Evolutionary conservation across 2,329 filamentous ascomycete genomes (phyloP).

Genomic region (Beauveria asiatica): DNA sequence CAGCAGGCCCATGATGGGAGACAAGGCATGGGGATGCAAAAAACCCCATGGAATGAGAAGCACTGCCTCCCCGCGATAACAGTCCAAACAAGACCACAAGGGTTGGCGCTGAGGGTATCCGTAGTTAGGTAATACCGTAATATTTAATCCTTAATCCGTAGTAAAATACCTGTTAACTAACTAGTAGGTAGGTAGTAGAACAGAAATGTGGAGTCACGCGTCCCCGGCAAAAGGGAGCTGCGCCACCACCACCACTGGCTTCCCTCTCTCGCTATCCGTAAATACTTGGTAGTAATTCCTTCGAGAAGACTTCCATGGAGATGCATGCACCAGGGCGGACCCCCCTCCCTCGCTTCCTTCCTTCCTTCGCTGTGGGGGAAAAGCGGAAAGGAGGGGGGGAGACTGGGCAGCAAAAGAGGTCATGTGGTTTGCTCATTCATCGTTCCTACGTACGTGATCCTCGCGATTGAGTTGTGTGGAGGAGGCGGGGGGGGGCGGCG

Average conservation of each 20-base stretch:
- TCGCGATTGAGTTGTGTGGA: neutral
- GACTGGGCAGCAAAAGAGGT: neutral
- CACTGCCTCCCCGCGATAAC: neutral
- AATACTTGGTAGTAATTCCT: slow-evolving; percentile 14
- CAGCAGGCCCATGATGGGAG: neutral
- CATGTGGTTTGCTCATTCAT: neutral
- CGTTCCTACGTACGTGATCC: no score
- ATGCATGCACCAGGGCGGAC: neutral
- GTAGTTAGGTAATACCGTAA: no score
- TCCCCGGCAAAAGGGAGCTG: neutral
- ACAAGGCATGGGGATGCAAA: neutral
- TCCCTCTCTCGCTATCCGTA: neutral
- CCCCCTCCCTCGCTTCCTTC: neutral
- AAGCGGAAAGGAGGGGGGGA: neutral
- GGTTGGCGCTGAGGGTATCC: no score
- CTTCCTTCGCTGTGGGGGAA: neutral
- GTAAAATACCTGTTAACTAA: no score
- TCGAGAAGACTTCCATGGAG: slow-evolving; percentile 26
- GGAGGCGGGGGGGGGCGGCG: neutral
- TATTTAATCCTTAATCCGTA: no score
- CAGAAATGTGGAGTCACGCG: neutral
- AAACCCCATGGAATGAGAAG: neutral
- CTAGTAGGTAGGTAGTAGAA: neutral
- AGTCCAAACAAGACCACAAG: no score
- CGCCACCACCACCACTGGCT: neutral